Evolutionary conservation across 352 stramenopile species (phyloP), one percentile per base, ranked within the genome.

Genomic region (Phytopythium boreale): DNA sequence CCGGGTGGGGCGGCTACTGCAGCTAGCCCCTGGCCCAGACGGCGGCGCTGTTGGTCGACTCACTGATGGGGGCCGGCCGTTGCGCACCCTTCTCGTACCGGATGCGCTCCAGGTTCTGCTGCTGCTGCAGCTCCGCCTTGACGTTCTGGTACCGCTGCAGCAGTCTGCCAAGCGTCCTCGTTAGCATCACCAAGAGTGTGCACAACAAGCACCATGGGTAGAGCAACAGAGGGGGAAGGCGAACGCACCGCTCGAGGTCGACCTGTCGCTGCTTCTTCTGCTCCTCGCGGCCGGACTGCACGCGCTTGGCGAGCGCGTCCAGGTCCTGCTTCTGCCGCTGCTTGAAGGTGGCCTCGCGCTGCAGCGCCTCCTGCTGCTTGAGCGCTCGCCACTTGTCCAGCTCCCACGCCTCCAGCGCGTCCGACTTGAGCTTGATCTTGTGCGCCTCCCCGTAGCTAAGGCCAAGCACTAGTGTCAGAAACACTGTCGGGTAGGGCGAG

Each of bases 381-480:
- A 91, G 75, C 70, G 96, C 97, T 60, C 92, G 88, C 89, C 93
- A 98, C 70, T 98, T 98, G 67, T 98, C 91, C 20, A 97, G 76
- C 77, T 99, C 96, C 82, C 88, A 98, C 2, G 92, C 92, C 68
- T 98, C 94, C 53, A 98, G 71, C 8, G 87, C 87, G 69, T 98
- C 95, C 41, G 93, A 93, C 63, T 98, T 98, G 36, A 97, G 77
- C 76, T 98, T 99, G 71, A 98, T 97, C 80, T 98, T 98, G 74
- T 98, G 95, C 8, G 95, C 96, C 66, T 99, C 95, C 14, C 84
- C 82, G 65, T 99, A 98, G 68, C 85, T 89, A 62, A 27, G 61
- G 7, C 8, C 2, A 34, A 8, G 53, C 27, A 15, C 17, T 20
- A 12, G 24, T 17, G 2, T 22, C 61, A 41, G 61, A 31, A 10